These are phyloP conservation scores for Monascus ruber DNA, from an alignment of 2,329 filamentous ascomycete genomes.

Conservation along the genomic window DNA sequence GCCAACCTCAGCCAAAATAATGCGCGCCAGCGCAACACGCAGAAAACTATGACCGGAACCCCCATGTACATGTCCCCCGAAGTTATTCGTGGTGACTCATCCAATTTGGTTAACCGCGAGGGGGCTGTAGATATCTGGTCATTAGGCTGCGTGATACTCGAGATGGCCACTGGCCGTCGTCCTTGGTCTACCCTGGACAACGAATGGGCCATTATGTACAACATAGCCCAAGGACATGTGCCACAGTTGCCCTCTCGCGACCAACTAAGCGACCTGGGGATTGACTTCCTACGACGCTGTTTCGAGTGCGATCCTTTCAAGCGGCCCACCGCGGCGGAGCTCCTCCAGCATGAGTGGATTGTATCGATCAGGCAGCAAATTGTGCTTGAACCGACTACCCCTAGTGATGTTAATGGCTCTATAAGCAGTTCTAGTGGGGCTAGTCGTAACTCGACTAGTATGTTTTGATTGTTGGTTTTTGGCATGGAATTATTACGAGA, in stretches of 20 bases:
- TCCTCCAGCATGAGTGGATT: slow-evolving; percentile 91
- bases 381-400: slow-evolving; percentile 32
- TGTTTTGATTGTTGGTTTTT: no score
- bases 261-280: slow-evolving; percentile 70
- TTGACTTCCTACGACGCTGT: slow-evolving; percentile 80
- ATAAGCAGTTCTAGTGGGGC: slow-evolving; percentile 15
- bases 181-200: slow-evolving; percentile 96
- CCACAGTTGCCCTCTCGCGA: slow-evolving; percentile 72
- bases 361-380: slow-evolving; percentile 38
- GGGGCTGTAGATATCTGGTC: slow-evolving; percentile 95
- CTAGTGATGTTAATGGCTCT: slow-evolving; percentile 23
- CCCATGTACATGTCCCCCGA: slow-evolving; percentile 99
- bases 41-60: slow-evolving; percentile 92
- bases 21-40: slow-evolving; percentile 39
- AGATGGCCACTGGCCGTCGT: slow-evolving; percentile 90
- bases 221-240: slow-evolving; percentile 93
- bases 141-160: slow-evolving; percentile 86
- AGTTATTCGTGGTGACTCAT: slow-evolving; percentile 81
- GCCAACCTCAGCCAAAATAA: slow-evolving; percentile 7
- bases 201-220: slow-evolving; percentile 99
- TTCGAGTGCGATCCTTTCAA: slow-evolving; percentile 74
- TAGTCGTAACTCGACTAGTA: slow-evolving; percentile 7
- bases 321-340: slow-evolving; percentile 70
- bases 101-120: slow-evolving; percentile 60
- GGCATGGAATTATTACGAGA: no score